These are phyloP conservation scores for Onygena corvina DNA, from an alignment of 2,329 filamentous ascomycete genomes.

Conservation along the genomic window DNA sequence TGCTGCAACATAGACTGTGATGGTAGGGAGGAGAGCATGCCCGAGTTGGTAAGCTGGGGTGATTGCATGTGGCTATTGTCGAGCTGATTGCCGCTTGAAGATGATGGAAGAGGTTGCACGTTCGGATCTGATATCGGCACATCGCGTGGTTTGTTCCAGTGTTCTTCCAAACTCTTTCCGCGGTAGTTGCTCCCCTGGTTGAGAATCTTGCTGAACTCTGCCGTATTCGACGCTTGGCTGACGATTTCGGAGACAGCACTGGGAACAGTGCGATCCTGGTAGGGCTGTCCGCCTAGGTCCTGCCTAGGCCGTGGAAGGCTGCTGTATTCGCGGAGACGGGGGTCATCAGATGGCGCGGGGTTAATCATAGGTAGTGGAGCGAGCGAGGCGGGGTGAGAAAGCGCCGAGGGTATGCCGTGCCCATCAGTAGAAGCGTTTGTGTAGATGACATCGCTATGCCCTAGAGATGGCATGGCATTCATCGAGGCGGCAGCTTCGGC, in stretches of 20 bases:
- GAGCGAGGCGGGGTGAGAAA: slow-evolving; percentile 53
- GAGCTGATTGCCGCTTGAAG: slow-evolving; percentile 21
- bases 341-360: slow-evolving; percentile 62
- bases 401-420: slow-evolving; percentile 59
- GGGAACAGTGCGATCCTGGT: slow-evolving; percentile 73
- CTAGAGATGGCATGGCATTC: slow-evolving; percentile 44
- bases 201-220: slow-evolving; percentile 78
- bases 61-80: slow-evolving; percentile 24
- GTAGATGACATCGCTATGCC: slow-evolving; percentile 80
- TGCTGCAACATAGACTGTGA: slow-evolving; percentile 31
- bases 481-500: slow-evolving; percentile 50
- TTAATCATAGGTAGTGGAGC: slow-evolving; percentile 76
- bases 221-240: slow-evolving; percentile 74
- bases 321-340: slow-evolving; percentile 67
- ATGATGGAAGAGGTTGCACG: slow-evolving; percentile 28
- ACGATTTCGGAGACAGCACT: slow-evolving; percentile 67
- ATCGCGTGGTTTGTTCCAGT: slow-evolving; percentile 77
- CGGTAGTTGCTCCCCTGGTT: slow-evolving; percentile 70
- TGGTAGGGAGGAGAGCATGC: slow-evolving; percentile 26
- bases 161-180: slow-evolving; percentile 62
- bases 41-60: slow-evolving; percentile 26
- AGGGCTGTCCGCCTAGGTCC: slow-evolving; percentile 75
- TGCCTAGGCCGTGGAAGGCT: slow-evolving; percentile 75
- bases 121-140: slow-evolving; percentile 46
- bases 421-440: slow-evolving; percentile 60